phyloP scores from a whole-genome alignment of 2,329 filamentous ascomycete genomes.

The Pseudogymnoascus sp. region DNA sequence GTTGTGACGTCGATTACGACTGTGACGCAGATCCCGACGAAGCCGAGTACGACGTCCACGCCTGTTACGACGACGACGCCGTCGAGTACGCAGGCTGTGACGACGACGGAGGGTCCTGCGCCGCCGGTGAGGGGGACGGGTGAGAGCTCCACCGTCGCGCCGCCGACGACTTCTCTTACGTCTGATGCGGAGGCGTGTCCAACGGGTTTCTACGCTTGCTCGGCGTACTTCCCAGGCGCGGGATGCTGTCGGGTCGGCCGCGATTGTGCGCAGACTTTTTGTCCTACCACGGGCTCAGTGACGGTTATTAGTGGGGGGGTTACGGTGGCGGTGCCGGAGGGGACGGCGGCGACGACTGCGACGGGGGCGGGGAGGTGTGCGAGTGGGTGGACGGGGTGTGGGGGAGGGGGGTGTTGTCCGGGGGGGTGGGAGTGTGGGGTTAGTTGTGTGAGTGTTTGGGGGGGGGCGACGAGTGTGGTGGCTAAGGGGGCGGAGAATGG shows the following conservation, averaged over 20 bases:
- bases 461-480: conserved; percentile 39
- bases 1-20: neutral
- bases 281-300: conserved; percentile 52
- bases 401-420: conserved; percentile 76
- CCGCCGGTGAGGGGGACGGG: conserved; percentile 41
- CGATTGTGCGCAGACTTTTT: conserved; percentile 73
- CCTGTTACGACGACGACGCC: conserved; percentile 7
- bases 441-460: conserved; percentile 55
- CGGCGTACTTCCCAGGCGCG: conserved; percentile 68
- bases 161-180: conserved; percentile 12
- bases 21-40: neutral
- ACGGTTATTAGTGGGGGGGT: conserved; percentile 59
- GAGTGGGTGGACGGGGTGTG: conserved; percentile 68
- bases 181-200: conserved; percentile 52
- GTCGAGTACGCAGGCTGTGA: conserved; percentile 22
- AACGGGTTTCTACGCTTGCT: conserved; percentile 84
- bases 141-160: conserved; percentile 30
- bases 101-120: conserved; percentile 32
- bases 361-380: conserved; percentile 50
- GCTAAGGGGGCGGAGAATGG: conserved; percentile 15
- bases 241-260: conserved; percentile 81
- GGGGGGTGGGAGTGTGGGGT: conserved; percentile 65
- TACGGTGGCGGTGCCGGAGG: conserved; percentile 60
- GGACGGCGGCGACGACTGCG: conserved; percentile 33
- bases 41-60: conserved; percentile 3